Evolutionary conservation across 2,329 filamentous ascomycete species (phyloP).

Genomic region (Scolecobasidium constrictum): DNA sequence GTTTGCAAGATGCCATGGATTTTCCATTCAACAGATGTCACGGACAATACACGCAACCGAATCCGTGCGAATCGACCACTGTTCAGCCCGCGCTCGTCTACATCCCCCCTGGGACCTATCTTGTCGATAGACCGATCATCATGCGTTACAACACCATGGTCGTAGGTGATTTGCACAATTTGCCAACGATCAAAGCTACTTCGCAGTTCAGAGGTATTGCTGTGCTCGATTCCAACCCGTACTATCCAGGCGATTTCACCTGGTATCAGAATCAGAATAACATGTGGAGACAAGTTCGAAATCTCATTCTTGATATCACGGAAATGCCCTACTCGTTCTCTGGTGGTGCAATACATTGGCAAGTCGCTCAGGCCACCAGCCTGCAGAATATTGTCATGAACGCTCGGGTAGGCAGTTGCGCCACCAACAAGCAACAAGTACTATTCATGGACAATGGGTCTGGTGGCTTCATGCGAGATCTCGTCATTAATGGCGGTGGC

Average conservation of each 20-base stretch:
- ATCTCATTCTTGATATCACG: constrained; percentile 28
- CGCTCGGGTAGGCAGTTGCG: constrained; percentile 26
- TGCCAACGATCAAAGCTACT: constrained; percentile 16
- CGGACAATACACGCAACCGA: constrained; percentile 1
- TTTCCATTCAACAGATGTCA: constrained; percentile 21
- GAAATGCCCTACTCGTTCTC: constrained; percentile 11
- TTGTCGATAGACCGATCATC: constrained; percentile 14
- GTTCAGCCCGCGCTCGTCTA: constrained; percentile 13
- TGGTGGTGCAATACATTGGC: constrained; percentile 51
- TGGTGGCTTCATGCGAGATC: constrained; percentile 35
- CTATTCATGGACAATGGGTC: constrained; percentile 33
- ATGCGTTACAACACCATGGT: constrained; percentile 18
- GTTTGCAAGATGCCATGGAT: constrained; percentile 22
- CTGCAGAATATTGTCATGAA: constrained; percentile 49
- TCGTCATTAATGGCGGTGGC: constrained; percentile 32
- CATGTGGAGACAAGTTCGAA: constrained; percentile 48
- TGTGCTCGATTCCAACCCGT: constrained; percentile 21
- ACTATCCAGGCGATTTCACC: constrained; percentile 18
- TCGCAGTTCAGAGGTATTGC: constrained; percentile 21
- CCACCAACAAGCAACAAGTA: constrained; percentile 36
- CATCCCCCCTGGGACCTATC: constrained; percentile 7
- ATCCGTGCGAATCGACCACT: constrained; percentile 15
- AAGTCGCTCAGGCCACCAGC: constrained; percentile 50
- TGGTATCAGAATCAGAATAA: constrained; percentile 27
- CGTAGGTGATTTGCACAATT: constrained; percentile 15